A percentile compares a stretch with the other conserved stretches of the same genome.
Conservation (phyloP, 352 stramenopile genomes). For the Phytophthora foliorum region DNA sequence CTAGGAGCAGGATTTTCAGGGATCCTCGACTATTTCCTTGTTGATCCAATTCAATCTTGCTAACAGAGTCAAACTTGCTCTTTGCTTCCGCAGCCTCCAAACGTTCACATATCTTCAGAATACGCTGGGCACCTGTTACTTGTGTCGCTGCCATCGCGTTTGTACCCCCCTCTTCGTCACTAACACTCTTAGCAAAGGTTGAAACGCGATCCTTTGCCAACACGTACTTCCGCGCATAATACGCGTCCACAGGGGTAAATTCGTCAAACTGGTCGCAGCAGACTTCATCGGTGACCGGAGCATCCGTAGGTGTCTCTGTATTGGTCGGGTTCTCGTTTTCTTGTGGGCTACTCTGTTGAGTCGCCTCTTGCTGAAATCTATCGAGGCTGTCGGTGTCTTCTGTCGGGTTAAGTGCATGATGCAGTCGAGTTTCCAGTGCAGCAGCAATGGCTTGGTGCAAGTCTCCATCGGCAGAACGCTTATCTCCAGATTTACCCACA, state of each 20-base stretch:
- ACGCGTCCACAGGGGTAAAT: conserved; percentile 52
- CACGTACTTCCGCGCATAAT: conserved; percentile 58
- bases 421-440: conserved; percentile 62
- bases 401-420: conserved; percentile 44
- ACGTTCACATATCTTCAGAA: conserved; percentile 69
- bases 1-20: conserved; percentile 64
- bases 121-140: conserved; percentile 48
- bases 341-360: conserved; percentile 1
- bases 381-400: conserved; percentile 1
- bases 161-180: conserved; percentile 10
- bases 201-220: conserved; percentile 46
- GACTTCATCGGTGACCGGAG: conserved; percentile 34
- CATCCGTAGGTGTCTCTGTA: not conserved
- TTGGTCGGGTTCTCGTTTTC: conserved; percentile 4
- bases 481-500: conserved; percentile 4
- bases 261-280: conserved; percentile 60
- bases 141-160: conserved; percentile 20
- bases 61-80: conserved; percentile 57
- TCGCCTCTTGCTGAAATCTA: conserved; percentile 2
- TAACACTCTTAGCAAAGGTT: conserved; percentile 28
- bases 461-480: conserved; percentile 27
- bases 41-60: conserved; percentile 70
- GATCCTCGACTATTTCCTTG: conserved; percentile 59
- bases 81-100: conserved; percentile 55
- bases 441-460: conserved; percentile 61